phyloP scores from a whole-genome alignment of 257 asterid genomes.

The Plantago ovata region DNA sequence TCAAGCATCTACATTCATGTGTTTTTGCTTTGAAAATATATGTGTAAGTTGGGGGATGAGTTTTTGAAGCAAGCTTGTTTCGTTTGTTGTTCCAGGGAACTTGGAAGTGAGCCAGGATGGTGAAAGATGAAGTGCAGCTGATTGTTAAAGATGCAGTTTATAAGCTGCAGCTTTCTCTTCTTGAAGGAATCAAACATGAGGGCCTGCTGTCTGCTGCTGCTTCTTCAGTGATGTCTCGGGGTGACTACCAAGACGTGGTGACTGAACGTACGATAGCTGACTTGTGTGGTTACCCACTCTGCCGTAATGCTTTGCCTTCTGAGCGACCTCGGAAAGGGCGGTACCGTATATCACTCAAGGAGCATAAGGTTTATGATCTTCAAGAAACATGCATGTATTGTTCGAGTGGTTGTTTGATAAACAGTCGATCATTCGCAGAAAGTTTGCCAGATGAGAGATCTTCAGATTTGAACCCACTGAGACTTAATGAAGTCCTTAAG shows the following conservation, averaged over 20 bases:
- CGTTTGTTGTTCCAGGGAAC: slow-evolving; percentile 8
- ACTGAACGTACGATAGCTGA: slow-evolving; percentile 66
- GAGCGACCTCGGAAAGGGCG: slow-evolving; percentile 70
- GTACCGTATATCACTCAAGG: slow-evolving; percentile 77
- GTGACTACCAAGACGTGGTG: slow-evolving; percentile 82
- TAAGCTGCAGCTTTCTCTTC: slow-evolving; percentile 70
- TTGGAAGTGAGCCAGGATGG: slow-evolving; percentile 33
- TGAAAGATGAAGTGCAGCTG: slow-evolving; percentile 29
- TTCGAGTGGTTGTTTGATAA: slow-evolving; percentile 65
- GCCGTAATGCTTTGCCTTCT: slow-evolving; percentile 52
- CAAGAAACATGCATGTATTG: slow-evolving; percentile 87
- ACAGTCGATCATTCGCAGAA: slow-evolving; percentile 62
- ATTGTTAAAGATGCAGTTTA: slow-evolving; percentile 68
- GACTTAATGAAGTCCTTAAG: slow-evolving; percentile 50
- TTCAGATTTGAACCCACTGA: slow-evolving; percentile 45
- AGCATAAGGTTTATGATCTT: slow-evolving; percentile 88
- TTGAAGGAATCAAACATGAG: slow-evolving; percentile 72
- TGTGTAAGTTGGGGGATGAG: background rate
- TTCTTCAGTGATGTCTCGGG: slow-evolving; percentile 49
- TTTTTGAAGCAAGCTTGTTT: slow-evolving; percentile 9
- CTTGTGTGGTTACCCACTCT: slow-evolving; percentile 87
- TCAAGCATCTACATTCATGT: too few relatives aligned
- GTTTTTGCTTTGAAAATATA: too few relatives aligned
- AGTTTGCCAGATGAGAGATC: slow-evolving; percentile 67
- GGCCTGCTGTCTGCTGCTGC: slow-evolving; percentile 62